phyloP scores from a whole-genome alignment of 163 green algal genomes.

The Dunaliella salina region DNA sequence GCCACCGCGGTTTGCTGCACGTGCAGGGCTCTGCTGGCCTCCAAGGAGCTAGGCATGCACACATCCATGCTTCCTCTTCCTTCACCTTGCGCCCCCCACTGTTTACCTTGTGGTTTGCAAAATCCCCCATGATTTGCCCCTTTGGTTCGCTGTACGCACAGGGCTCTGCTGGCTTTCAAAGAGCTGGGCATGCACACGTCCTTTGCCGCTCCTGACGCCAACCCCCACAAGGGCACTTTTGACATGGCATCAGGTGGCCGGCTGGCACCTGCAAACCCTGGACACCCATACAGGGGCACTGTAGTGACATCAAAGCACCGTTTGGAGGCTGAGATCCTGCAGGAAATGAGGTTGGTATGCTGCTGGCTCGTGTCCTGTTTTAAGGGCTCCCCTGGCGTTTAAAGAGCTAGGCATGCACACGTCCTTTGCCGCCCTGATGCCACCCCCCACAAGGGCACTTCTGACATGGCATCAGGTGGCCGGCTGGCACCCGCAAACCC shows the following conservation, averaged over 20 bases:
- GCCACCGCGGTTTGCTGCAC: too few relatives aligned
- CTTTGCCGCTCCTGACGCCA: not conserved
- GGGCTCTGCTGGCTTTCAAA: slow-evolving; percentile 1
- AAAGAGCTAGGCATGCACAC: slow-evolving; percentile 4
- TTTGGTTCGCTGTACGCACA: not conserved
- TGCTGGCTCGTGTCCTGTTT: too few relatives aligned
- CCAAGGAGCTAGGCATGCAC: too few relatives aligned
- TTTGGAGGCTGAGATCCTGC: not conserved
- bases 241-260: not conserved
- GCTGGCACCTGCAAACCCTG: not conserved
- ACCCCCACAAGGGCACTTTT: not conserved
- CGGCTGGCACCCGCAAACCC: not conserved
- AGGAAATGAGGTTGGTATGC: slow-evolving; percentile 1
- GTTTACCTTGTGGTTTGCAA: too few relatives aligned
- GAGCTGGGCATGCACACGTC: slow-evolving; percentile 8
- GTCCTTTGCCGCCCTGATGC: not conserved
- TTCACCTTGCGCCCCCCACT: too few relatives aligned
- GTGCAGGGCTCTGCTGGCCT: too few relatives aligned
- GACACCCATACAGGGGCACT: not conserved
- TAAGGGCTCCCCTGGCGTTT: slow-evolving; percentile 2
- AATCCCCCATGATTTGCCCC: too few relatives aligned
- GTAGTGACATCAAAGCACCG: not conserved
- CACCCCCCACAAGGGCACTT: not conserved
- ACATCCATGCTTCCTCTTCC: too few relatives aligned
- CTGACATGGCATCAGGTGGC: not conserved